Evolutionary conservation across 1,139 yeast species (phyloP).

Genomic region (Hyphopichia khmerensis): DNA sequence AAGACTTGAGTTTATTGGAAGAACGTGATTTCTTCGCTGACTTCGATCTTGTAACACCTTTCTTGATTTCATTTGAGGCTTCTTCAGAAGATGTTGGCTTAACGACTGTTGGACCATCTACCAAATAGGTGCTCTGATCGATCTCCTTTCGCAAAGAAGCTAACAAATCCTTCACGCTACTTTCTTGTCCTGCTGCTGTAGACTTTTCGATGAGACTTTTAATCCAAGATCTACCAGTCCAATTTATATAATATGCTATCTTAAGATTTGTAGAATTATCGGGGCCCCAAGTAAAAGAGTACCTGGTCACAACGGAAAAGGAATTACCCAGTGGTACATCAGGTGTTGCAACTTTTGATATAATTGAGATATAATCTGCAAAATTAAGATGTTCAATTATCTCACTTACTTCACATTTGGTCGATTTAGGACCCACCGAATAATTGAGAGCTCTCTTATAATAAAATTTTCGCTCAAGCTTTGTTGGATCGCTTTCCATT

Average conservation of each 20-base stretch:
- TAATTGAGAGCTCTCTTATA: constrained; percentile 51
- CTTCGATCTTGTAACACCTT: neutral
- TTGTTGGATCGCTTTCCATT: constrained; percentile 29
- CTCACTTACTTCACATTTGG: constrained; percentile 51
- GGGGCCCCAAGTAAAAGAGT: constrained; percentile 48
- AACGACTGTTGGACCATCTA: constrained; percentile 18
- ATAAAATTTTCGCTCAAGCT: constrained; percentile 33
- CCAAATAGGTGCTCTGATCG: constrained; percentile 18
- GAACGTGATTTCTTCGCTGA: constrained; percentile 6
- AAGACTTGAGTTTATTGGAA: neutral
- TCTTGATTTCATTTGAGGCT: neutral
- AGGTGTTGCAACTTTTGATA: constrained; percentile 48
- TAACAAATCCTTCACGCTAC: constrained; percentile 35
- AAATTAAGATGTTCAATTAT: constrained; percentile 40
- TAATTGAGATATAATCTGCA: constrained; percentile 34
- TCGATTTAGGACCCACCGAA: constrained; percentile 58
- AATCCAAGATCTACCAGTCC: constrained; percentile 61
- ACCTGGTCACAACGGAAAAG: constrained; percentile 51
- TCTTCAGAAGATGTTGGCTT: constrained; percentile 6
- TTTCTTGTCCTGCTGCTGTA: constrained; percentile 47
- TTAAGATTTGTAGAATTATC: constrained; percentile 39
- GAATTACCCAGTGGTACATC: constrained; percentile 62
- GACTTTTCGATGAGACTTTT: constrained; percentile 53
- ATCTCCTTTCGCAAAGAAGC: constrained; percentile 30
- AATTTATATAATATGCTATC: constrained; percentile 46